Evolutionary conservation across 371 early-diverging fungal species (phyloP).

Genomic region (Rhizopus sp.): DNA sequence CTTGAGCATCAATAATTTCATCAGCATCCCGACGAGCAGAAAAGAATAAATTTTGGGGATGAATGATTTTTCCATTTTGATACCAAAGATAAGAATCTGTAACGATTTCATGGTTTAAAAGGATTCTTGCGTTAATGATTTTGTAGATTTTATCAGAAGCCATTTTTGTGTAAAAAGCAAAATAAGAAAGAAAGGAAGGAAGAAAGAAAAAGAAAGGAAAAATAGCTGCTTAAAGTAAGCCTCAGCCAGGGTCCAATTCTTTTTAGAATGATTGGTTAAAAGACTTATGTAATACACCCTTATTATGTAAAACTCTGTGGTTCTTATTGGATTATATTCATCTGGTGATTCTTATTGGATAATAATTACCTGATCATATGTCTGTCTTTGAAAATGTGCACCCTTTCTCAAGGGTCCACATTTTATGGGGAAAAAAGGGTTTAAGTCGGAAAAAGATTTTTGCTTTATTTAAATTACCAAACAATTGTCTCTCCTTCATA

Average conservation of each 20-base stretch:
- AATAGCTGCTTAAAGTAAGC: background rate
- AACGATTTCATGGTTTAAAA: conserved; percentile 72
- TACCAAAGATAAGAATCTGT: conserved; percentile 76
- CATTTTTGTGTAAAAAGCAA: background rate
- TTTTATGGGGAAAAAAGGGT: background rate
- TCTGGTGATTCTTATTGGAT: no score
- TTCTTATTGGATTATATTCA: background rate
- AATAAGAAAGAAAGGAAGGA: background rate
- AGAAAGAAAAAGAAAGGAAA: background rate
- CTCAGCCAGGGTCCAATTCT: conserved; percentile 1
- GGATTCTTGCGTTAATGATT: conserved; percentile 77
- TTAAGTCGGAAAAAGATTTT: background rate
- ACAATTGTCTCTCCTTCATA: background rate
- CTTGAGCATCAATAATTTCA: conserved; percentile 73
- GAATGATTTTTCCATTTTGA: conserved; percentile 76
- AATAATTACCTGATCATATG: background rate
- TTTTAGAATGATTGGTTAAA: background rate
- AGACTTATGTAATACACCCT: background rate
- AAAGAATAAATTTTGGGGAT: conserved; percentile 76
- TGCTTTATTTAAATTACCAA: background rate
- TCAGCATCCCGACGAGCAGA: conserved; percentile 68
- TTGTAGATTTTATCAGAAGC: conserved; percentile 60
- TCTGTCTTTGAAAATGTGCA: background rate
- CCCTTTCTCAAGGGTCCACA: background rate
- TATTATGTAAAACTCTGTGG: background rate